Percentiles rank a stretch among this genome's conserved stretches.
Evolutionary conservation across 352 stramenopile species (phyloP).

Genomic region (Elongisporangium anandrum): DNA sequence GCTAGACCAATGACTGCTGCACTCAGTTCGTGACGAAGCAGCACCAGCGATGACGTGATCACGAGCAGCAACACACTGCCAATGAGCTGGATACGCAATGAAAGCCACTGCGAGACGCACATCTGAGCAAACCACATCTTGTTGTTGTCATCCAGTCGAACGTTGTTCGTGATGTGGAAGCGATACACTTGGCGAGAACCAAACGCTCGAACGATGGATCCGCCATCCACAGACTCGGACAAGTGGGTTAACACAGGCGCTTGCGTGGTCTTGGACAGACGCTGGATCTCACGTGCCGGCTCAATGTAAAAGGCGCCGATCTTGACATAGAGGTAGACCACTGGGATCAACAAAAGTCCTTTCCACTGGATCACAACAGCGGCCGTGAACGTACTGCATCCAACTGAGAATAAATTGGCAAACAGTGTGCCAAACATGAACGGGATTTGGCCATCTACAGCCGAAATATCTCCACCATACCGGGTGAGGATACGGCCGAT

Average conservation of each 20-base stretch:
- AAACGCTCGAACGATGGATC: constrained; percentile 52
- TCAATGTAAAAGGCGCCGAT: constrained; percentile 39
- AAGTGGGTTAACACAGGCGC: constrained; percentile 49
- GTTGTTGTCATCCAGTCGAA: constrained; percentile 37
- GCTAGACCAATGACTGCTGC: constrained; percentile 73
- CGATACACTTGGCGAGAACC: constrained; percentile 28
- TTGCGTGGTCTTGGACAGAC: constrained; percentile 42
- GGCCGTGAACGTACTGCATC: constrained; percentile 76
- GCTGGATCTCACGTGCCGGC: constrained; percentile 49
- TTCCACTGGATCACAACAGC: constrained; percentile 81
- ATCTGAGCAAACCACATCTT: constrained; percentile 29
- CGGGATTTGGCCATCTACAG: constrained; percentile 81
- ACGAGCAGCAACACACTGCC: constrained; percentile 35
- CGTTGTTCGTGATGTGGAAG: constrained; percentile 30
- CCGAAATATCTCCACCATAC: constrained; percentile 89
- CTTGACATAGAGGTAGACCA: constrained; percentile 76
- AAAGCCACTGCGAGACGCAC: constrained; percentile 28
- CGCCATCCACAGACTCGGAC: constrained; percentile 50
- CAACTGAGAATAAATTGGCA: constrained; percentile 64
- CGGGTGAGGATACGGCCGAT: constrained; percentile 88
- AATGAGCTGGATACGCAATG: constrained; percentile 39
- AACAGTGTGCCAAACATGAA: constrained; percentile 43
- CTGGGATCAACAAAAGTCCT: constrained; percentile 73
- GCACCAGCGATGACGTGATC: constrained; percentile 33
- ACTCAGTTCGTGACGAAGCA: constrained; percentile 22